Conservation (phyloP, 2,329 filamentous ascomycete genomes). For the Zasmidium citrigriseum region DNA sequence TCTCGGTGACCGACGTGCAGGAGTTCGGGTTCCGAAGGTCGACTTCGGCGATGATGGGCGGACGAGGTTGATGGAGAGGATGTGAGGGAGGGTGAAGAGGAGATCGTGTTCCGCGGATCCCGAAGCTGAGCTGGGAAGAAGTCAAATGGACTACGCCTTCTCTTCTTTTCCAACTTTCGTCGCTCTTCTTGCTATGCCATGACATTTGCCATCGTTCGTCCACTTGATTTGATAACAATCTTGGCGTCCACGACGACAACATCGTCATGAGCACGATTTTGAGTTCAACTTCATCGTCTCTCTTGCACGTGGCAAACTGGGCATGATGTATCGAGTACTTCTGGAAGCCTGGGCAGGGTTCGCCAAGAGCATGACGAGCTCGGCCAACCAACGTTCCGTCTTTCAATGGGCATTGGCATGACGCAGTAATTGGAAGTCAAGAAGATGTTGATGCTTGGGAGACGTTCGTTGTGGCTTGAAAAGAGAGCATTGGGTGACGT, state of each 20-base stretch:
- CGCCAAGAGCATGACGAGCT: neutral
- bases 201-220: too few relatives aligned
- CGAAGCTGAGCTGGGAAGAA: too few relatives aligned
- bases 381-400: neutral
- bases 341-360: neutral
- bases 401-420: neutral
- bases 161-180: too few relatives aligned
- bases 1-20: neutral
- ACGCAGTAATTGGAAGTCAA: neutral
- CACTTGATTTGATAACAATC: neutral
- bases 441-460: neutral
- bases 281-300: neutral
- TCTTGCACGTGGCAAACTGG: neutral
- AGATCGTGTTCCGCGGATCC: too few relatives aligned
- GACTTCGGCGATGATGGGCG: neutral
- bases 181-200: too few relatives aligned
- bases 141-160: too few relatives aligned
- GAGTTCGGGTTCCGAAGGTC: neutral
- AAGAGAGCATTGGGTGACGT: too few relatives aligned
- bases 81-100: too few relatives aligned
- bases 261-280: neutral
- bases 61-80: too few relatives aligned
- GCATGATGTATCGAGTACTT: neutral
- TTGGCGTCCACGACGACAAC: neutral
- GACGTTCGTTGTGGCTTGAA: too few relatives aligned